Evolutionary conservation across 2,329 filamentous ascomycete species (phyloP), one percentile per base, ranked within the genome.

Genomic region (Sphaerostilbella broomeana): DNA sequence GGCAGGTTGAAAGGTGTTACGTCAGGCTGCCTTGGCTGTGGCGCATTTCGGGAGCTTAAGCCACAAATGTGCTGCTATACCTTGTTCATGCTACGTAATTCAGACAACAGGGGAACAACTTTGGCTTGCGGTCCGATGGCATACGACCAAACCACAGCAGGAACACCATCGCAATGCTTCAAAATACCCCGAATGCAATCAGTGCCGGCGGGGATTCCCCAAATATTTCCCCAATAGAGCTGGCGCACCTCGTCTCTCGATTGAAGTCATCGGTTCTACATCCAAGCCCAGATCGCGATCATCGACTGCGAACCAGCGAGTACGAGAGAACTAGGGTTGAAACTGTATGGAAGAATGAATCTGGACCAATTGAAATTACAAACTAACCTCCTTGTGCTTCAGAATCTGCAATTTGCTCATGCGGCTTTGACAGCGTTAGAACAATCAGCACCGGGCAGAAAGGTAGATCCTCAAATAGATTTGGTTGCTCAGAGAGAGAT

Each of bases 401-500:
- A 85, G 77, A 89, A 87, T 52, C 67, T 90, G 45, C 75, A 84
- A 49, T 77, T 84, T 56, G 84, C 85, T 15, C 77, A 79, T 27
- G 72, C 70, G 1, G 70, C 85, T 20, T 75, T 89, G 40, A 73
- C 81, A 15, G 79, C 73, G 43, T 72, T 87, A 28, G 85, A 88
- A 57, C 82, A 86, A 51, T 77, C 84, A 50, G 72, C 77, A 5
- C 61, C 73, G 41, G 58, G 69, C 5, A 75, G 73, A 43, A 75
- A 77, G 50, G 68, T 77, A 46, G 73, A 81, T 42, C 57, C 73
- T 13, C 81, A 86, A 58, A 61, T 66, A 16, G 79, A 84, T 45
- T 65, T 90, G 21, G 70, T 75, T 44, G 63, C 65, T 29, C 84
- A 86, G 52, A 73, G 81, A 42, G 78, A 84, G 24, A 56, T 77